Percentiles rank a stretch among this genome's conserved stretches.
Evolutionary conservation across 768 basidiomycete species (phyloP).

Genomic region (Myochromella boudieri): DNA sequence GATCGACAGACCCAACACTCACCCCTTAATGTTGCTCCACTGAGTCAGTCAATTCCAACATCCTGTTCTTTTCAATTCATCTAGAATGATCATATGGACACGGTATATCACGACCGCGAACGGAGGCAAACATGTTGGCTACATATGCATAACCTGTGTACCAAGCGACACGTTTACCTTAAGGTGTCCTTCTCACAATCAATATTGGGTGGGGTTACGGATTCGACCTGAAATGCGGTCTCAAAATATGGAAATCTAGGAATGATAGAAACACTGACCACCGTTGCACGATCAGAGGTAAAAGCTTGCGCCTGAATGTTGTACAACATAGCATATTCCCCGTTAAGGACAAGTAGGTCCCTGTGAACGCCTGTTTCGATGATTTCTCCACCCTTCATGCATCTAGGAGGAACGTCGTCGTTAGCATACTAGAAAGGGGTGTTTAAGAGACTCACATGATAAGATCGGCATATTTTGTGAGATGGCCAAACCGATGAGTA

Average conservation of each 20-base stretch:
- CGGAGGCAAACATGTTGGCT: too few relatives aligned
- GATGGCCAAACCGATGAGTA: constrained; percentile 36
- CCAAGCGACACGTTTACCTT: too few relatives aligned
- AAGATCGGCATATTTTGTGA: constrained; percentile 34
- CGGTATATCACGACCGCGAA: too few relatives aligned
- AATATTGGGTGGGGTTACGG: too few relatives aligned
- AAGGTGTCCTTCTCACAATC: too few relatives aligned
- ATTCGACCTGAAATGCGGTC: too few relatives aligned
- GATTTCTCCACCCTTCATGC: constrained; percentile 34
- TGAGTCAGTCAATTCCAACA: too few relatives aligned
- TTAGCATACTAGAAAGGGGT: background rate
- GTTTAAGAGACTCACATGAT: constrained; percentile 27
- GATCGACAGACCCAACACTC: too few relatives aligned
- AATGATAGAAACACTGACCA: background rate
- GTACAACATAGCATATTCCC: constrained; percentile 32
- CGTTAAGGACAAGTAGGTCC: constrained; percentile 29
- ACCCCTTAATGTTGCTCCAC: too few relatives aligned
- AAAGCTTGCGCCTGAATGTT: constrained; percentile 35
- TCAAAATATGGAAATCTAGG: background rate
- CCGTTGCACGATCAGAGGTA: background rate
- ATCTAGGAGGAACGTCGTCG: constrained; percentile 17
- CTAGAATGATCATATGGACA: too few relatives aligned
- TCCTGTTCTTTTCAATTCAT: too few relatives aligned
- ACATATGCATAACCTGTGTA: too few relatives aligned
- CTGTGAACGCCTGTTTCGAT: constrained; percentile 31